Evolutionary conservation across 768 basidiomycete species (phyloP), one percentile per base, ranked within the genome.

Genomic region (Podaxis sp.): DNA sequence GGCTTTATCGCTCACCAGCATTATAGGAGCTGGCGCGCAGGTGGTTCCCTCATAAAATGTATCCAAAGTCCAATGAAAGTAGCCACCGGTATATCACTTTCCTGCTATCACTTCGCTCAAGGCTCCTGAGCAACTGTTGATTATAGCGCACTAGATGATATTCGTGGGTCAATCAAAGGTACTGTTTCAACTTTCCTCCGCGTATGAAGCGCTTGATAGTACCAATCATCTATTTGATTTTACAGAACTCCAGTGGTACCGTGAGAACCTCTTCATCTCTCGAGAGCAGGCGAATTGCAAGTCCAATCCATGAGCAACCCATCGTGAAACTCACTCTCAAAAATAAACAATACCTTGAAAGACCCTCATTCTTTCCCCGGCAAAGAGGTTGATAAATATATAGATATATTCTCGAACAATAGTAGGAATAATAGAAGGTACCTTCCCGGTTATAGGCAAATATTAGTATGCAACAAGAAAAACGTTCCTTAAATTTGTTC

Each of bases 111-210:
- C 19, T 26, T 19, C 12, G 59, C 19, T 58, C 9, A 5, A 51
- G 12, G 42, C 46, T 62, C 42, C 54, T 22, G 39, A 12, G 44
- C 15, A 28, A 30, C 53, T 28, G 49, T 36, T 53, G 26, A 7
- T 42, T 30, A 5, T 69, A 95, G 93, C 30, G 95, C 95, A 2
- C 72, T 94, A 65, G 89, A 90, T 64, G 95, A 96, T 68, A 95
- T 96, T 63, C 78, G 77, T 46, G 80, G 83, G 33, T 93, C 91
- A 4, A 93, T 96, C 53, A 71, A 74, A 74, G 95, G 93, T 89
- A 55, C 38, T 49, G 46, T 33, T 30, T 5, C 48, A n/a, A 5
- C 28, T 49, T 56, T 33, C 44, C 42, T 30, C 42, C 9, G 15
- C 40, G 26, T 3, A 38, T 28, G 36, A 22, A 38, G 12, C 15